Evolutionary conservation across 2,329 filamentous ascomycete genomes (phyloP).

Genomic region (Beauveria australis): DNA sequence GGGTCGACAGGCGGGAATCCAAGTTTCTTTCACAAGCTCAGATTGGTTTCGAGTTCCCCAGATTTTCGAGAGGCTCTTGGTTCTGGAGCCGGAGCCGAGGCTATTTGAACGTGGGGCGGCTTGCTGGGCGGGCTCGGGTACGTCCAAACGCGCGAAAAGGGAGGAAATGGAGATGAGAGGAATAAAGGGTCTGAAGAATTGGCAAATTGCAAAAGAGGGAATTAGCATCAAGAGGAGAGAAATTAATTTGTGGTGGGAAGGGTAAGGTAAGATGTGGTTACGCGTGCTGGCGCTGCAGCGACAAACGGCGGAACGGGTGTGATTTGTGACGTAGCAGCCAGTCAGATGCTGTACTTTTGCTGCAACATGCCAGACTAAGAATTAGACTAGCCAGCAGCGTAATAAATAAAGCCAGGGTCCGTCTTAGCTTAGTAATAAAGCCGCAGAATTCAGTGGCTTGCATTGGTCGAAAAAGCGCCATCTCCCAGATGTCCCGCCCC

Average conservation of each 20-base stretch:
- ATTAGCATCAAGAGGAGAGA: background rate
- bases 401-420: background rate
- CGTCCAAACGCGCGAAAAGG: background rate
- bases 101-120: background rate
- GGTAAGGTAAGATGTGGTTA: slow-evolving; percentile 8
- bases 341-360: background rate
- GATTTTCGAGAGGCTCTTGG: background rate
- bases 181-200: too few relatives aligned
- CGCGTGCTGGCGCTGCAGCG: background rate
- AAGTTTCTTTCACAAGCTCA: background rate
- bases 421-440: background rate
- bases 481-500: background rate
- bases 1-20: too few relatives aligned
- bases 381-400: background rate
- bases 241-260: slow-evolving; percentile 7
- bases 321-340: slow-evolving; percentile 2
- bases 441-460: background rate
- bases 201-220: background rate
- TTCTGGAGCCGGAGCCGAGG: background rate
- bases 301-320: background rate
- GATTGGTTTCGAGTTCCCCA: background rate
- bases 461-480: background rate
- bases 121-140: background rate
- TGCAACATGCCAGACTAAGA: background rate
- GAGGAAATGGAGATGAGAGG: background rate